Evolutionary conservation across 2,329 filamentous ascomycete genomes (phyloP), one percentile per base, ranked within the genome.

Genomic region (Paecilomyces dactylethromorphus): DNA sequence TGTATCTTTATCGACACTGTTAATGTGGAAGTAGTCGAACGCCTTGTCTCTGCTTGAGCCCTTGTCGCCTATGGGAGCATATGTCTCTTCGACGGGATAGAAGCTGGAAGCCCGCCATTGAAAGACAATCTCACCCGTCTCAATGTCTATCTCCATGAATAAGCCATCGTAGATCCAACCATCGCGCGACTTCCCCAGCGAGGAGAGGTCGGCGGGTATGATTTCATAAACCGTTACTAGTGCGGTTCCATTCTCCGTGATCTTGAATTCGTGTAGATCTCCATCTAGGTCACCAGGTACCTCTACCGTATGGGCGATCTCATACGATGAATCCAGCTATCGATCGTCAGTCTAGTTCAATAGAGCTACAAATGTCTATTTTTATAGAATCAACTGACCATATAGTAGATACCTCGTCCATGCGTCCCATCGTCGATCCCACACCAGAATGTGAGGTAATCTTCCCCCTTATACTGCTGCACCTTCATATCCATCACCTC

Each of bases 21-120:
- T 84, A 67, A 84, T 78, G 66, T 84, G 81, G 69, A 83, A 82
- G 67, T 79, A 84, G 63, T 84, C 82, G 74, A 78, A 84, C 1
- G 79, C 65, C 6, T 59, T 21, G 4, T 58, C 57, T 58, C 62
- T 21, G 12, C 49, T 60, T 10, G 60, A 60, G 21, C 67, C 66
- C 12, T 61, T 59, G 5, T 58, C 57, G 26, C 67, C 64, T 26
- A 59, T 59, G 21, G 54, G 55, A 21, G 67, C 62, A 32, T 60
- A 59, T n/a, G 60, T 62, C 22, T 73, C 66, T 21, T 59, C 58
- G 31, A 72, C 58, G 24, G 69, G 56, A 56, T 79, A 66, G 62
- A 81, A 77, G 2, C 80, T 74, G 4, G 76, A 76, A 8, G 79
- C 78, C 32, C 73, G 72, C 79, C 79, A 82, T 63, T 79, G 67